Percentiles rank a stretch among this genome's conserved stretches.
Conservation (phyloP, 2,329 filamentous ascomycete genomes). For the Aspergillus persii region DNA sequence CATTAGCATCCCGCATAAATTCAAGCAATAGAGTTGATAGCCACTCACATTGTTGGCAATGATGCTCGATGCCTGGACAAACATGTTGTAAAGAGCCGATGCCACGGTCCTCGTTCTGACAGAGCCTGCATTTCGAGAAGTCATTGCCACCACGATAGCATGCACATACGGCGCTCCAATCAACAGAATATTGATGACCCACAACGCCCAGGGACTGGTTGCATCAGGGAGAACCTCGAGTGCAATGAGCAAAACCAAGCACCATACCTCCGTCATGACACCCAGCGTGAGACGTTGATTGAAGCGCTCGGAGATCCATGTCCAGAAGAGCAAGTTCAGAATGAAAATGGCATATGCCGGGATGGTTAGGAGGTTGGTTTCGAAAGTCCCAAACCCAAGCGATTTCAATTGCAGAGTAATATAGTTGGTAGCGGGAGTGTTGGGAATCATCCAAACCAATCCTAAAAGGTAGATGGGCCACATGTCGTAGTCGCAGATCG, state of each 20-base stretch:
- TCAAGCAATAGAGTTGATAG: background rate
- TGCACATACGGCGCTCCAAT: constrained; percentile 60
- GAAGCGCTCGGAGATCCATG: constrained; percentile 55
- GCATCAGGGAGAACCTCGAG: constrained; percentile 49
- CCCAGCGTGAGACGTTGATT: constrained; percentile 56
- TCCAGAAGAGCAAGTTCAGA: constrained; percentile 54
- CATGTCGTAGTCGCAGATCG: constrained; percentile 56
- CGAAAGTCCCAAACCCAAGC: constrained; percentile 58
- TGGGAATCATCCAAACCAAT: constrained; percentile 44
- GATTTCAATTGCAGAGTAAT: constrained; percentile 47
- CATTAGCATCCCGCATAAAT: background rate
- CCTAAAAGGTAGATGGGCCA: constrained; percentile 56
- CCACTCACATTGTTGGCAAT: constrained; percentile 38
- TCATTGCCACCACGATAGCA: constrained; percentile 51
- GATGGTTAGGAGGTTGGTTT: constrained; percentile 63
- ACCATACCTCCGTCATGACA: constrained; percentile 53
- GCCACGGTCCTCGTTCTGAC: constrained; percentile 45
- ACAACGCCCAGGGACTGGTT: constrained; percentile 53
- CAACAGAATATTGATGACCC: constrained; percentile 52
- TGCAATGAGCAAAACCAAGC: constrained; percentile 52
- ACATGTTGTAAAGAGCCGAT: constrained; percentile 49
- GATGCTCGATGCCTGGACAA: constrained; percentile 43
- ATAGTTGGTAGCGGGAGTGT: constrained; percentile 34
- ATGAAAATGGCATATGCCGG: constrained; percentile 58
- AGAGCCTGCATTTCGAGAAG: constrained; percentile 43